phyloP scores from a whole-genome alignment of 2,329 filamentous ascomycete genomes.

The Aaosphaeria pasadenensis region DNA sequence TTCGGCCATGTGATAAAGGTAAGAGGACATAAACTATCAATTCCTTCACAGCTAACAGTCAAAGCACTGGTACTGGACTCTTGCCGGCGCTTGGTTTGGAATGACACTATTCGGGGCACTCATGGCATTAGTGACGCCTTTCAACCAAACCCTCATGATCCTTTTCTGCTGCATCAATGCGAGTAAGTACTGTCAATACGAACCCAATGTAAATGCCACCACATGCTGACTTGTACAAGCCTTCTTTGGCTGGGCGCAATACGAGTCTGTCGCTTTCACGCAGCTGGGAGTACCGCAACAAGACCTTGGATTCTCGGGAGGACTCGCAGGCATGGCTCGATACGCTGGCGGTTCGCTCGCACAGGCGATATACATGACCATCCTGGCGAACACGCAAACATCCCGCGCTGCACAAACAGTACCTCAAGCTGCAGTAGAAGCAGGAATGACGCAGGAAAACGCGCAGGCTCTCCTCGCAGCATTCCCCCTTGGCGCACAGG shows the following conservation, averaged over 20 bases:
- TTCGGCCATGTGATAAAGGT: constrained; percentile 41
- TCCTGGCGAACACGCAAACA: constrained; percentile 37
- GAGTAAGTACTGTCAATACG: constrained; percentile 11
- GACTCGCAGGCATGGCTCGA: constrained; percentile 21
- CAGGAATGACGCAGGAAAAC: constrained; percentile 17
- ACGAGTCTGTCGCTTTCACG: constrained; percentile 28
- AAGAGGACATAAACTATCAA: too few relatives aligned
- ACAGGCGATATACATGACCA: constrained; percentile 39
- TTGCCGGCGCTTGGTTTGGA: constrained; percentile 42
- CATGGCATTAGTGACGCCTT: constrained; percentile 44
- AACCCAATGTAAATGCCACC: too few relatives aligned
- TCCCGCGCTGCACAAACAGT: constrained; percentile 13
- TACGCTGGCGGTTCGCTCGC: constrained; percentile 24
- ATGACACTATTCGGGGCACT: constrained; percentile 51
- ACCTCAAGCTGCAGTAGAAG: constrained; percentile 15
- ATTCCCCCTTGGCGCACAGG: constrained; percentile 18
- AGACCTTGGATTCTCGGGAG: constrained; percentile 47
- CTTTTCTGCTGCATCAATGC: constrained; percentile 45
- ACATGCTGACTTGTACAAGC: constrained; percentile 2
- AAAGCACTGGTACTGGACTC: constrained; percentile 47
- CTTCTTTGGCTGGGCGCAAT: constrained; percentile 30
- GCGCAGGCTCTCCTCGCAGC: constrained; percentile 18
- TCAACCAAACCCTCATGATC: constrained; percentile 46
- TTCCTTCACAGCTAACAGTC: too few relatives aligned
- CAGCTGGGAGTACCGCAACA: constrained; percentile 41